These are phyloP conservation scores for Mortierella sp. DNA, from an alignment of 371 early-diverging fungal species.

Conservation along the genomic window DNA sequence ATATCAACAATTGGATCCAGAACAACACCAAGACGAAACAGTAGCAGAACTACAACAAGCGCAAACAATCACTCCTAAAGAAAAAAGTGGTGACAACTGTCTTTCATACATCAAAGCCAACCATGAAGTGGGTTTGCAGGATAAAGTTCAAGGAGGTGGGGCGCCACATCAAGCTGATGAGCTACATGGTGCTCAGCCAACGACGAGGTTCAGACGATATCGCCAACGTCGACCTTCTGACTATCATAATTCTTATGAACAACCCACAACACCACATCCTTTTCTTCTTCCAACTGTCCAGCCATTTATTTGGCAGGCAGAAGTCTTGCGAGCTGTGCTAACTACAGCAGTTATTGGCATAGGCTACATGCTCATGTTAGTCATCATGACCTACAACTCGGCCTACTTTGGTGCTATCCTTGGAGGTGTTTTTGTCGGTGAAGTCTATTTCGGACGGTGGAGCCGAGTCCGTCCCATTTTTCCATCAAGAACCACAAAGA, in stretches of 20 bases:
- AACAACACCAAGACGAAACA: not conserved
- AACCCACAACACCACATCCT: not conserved
- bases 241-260: not conserved
- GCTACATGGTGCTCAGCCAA: not conserved
- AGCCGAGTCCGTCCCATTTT: constrained; percentile 42
- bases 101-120: not conserved
- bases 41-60: not conserved
- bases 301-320: constrained; percentile 66
- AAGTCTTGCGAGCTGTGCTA: constrained; percentile 62
- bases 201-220: constrained; percentile 2
- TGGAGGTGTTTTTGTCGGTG: constrained; percentile 76
- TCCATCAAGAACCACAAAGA: not conserved
- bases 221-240: constrained; percentile 1
- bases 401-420: constrained; percentile 75
- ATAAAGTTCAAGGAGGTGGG: not conserved
- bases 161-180: not conserved
- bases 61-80: not conserved
- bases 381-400: constrained; percentile 88
- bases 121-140: not conserved
- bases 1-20: not conserved
- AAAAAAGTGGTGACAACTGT: not conserved
- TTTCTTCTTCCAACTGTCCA: constrained; percentile 59
- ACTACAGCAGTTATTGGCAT: constrained; percentile 63
- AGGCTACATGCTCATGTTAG: constrained; percentile 81
- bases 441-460: constrained; percentile 72